Base-by-base conservation (phyloP, 2,329 filamentous ascomycete species). In the Penicillium sp. region DNA sequence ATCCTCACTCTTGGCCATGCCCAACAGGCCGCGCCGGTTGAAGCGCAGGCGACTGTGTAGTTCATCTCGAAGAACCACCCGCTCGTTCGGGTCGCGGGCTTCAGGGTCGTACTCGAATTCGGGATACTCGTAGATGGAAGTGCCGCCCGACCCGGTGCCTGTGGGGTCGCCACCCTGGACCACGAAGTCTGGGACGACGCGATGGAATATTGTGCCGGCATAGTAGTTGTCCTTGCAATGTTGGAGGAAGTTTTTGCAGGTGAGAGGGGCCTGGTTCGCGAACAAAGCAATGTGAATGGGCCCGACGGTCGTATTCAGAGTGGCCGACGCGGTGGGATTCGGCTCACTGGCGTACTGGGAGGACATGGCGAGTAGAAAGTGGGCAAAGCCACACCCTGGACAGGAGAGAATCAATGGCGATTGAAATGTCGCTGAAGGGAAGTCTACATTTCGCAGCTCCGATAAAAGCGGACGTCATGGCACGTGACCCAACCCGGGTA, bases 151-250 rank as follows among this genome's bases (percentile, higher is more conserved):
- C 11, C 92, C 92, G 0, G 91, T 96, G 22, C 91, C 91, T 0
- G 91, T 96, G 0, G 94, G 92, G 64, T 99, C 94, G 50, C 94
- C 94, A 27, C 92, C 94, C 68, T 99, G 94, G 10, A 97, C 77
- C 56, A 99, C 89, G 72, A 99, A 99, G 46, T 88, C 89, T 0
- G 92, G 90, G 0, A 96, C 86, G 5, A 97, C 80, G 22, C 94
- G 89, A 75, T 99, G 94, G 75, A 99, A 99, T 56, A 94, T 86
- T 0, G 92, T 96, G 67, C 87, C 86, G 64, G 90, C 87, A 77
- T 97, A 99, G 78, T 97, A 97, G 62, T 91, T 91, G 69, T 99
- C 92, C 61, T 96, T 82, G 68, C 90, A 94, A 66, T 92, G 87
- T 72, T 99, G 94, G 33, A 99, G 81, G 74, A 99, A 99, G 76